phyloP scores from a whole-genome alignment of 495 filamentous ascomycete genomes.

The Aspergillus coremiiformis region DNA sequence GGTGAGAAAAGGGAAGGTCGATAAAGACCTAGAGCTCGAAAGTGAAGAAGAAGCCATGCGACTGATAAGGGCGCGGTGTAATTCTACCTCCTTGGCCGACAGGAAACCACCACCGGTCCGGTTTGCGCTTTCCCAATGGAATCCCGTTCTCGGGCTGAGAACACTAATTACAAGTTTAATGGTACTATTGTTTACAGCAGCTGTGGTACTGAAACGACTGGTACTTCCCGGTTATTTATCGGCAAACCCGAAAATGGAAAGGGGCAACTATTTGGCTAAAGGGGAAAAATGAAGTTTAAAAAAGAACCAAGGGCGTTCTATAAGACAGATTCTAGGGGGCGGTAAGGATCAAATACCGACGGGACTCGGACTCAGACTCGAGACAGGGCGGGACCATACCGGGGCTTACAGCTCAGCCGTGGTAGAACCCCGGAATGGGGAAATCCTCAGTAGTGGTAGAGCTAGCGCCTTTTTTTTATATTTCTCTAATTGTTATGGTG shows the following conservation, averaged over 20 bases:
- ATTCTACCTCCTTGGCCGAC: slow-evolving; percentile 7
- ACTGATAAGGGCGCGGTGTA: slow-evolving; percentile 22
- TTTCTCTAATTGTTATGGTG: too few relatives aligned
- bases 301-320: neutral
- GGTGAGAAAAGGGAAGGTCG: slow-evolving; percentile 48
- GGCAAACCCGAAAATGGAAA: neutral
- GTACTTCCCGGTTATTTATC: neutral
- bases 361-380: too few relatives aligned
- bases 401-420: too few relatives aligned
- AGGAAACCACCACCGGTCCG: slow-evolving; percentile 11
- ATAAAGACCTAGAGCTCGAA: slow-evolving; percentile 7
- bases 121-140: neutral
- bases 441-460: too few relatives aligned
- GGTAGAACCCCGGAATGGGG: too few relatives aligned
- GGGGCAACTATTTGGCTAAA: neutral
- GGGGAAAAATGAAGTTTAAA: neutral
- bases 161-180: neutral
- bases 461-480: too few relatives aligned
- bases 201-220: neutral
- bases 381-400: too few relatives aligned
- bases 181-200: slow-evolving; percentile 2
- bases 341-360: neutral
- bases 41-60: slow-evolving; percentile 12
- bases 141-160: neutral
- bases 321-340: neutral